Evolutionary conservation across 2,329 filamentous ascomycete species (phyloP).

Genomic region (Pseudogymnoascus verrucosus): DNA sequence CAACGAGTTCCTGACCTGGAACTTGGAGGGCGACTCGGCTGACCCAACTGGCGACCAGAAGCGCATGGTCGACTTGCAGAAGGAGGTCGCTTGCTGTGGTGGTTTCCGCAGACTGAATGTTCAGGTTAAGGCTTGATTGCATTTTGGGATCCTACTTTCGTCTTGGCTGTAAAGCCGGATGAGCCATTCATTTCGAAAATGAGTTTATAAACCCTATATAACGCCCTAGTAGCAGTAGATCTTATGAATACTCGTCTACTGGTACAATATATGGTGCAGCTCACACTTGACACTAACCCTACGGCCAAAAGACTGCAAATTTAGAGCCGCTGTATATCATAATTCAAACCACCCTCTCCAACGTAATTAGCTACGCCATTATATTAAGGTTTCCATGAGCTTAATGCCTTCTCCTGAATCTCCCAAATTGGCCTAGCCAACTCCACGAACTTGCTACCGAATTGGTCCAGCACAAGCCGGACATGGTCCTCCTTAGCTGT

Average conservation of each 20-base stretch:
- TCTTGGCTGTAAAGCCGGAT: not conserved
- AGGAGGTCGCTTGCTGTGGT: conserved; percentile 54
- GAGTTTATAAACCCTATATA: not conserved
- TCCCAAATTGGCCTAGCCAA: conserved; percentile 18
- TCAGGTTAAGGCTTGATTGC: conserved; percentile 11
- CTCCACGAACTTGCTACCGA: conserved; percentile 14
- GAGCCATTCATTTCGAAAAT: not conserved
- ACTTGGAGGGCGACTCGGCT: conserved; percentile 52
- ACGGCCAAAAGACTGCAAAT: not conserved
- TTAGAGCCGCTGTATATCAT: not conserved
- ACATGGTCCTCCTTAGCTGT: conserved; percentile 8
- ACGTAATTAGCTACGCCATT: not conserved
- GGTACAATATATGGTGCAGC: not conserved
- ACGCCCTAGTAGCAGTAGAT: not conserved
- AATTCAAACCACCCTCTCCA: not conserved
- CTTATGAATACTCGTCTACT: not conserved
- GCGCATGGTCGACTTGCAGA: conserved; percentile 62
- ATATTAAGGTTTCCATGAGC: not conserved
- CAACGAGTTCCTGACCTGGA: conserved; percentile 62
- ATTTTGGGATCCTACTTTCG: not conserved
- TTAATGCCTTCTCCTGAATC: conserved; percentile 19
- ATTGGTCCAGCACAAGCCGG: conserved; percentile 14
- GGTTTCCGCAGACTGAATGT: conserved; percentile 49
- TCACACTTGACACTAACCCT: not conserved
- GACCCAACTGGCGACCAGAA: conserved; percentile 69